These are phyloP conservation scores for Tothia fuscella DNA, from an alignment of 2,329 filamentous ascomycete genomes.

Conservation along the genomic window DNA sequence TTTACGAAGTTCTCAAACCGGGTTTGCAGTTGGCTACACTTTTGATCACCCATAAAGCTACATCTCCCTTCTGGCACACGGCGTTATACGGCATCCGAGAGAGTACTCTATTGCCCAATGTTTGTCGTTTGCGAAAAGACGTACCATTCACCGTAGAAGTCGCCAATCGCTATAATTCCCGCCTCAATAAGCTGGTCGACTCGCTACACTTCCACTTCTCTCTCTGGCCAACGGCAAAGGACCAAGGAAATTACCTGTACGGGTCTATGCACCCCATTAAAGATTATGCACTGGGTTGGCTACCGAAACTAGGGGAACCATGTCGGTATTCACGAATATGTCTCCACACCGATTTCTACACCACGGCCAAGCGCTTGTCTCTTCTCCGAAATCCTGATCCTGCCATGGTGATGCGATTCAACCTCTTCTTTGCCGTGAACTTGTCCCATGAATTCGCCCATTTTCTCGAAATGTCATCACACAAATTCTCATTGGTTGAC, in stretches of 20 bases:
- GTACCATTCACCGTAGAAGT: constrained; percentile 23
- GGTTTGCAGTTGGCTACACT: constrained; percentile 23
- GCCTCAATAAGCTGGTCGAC: constrained; percentile 22
- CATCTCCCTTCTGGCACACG: constrained; percentile 27
- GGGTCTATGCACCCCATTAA: constrained; percentile 26
- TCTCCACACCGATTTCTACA: constrained; percentile 29
- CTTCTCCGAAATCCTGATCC: constrained; percentile 25
- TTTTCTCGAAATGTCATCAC: constrained; percentile 27
- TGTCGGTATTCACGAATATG: constrained; percentile 27
- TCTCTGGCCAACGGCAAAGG: constrained; percentile 21
- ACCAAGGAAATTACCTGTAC: constrained; percentile 21
- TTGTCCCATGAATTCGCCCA: constrained; percentile 28
- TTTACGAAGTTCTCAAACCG: constrained; percentile 27
- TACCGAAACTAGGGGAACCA: constrained; percentile 23
- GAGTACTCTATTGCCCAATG: background rate
- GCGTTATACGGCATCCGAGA: constrained; percentile 24
- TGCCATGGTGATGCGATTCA: constrained; percentile 29
- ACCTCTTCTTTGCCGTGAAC: constrained; percentile 27
- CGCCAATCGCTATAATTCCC: constrained; percentile 19
- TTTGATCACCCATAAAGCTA: constrained; percentile 24
- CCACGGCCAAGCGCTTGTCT: constrained; percentile 27
- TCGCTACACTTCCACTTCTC: constrained; percentile 29
- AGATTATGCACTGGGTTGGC: constrained; percentile 25
- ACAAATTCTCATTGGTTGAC: constrained; percentile 14
- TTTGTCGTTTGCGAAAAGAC: constrained; percentile 13